These are phyloP conservation scores for Populus alba DNA, from an alignment of 345 rosid genomes.

Conservation along the genomic window DNA sequence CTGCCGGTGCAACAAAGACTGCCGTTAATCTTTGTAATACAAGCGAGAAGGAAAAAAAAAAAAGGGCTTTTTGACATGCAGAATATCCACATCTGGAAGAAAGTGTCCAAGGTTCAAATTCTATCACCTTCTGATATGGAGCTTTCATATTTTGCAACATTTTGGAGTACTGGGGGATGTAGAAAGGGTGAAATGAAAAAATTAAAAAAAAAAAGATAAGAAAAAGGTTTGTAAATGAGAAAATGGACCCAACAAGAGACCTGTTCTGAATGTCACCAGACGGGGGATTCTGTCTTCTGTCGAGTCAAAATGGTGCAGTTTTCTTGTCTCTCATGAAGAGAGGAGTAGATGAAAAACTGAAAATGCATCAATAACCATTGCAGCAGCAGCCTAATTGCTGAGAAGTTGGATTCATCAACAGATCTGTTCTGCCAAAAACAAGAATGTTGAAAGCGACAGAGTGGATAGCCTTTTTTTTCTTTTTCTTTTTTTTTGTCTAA, in stretches of 20 bases:
- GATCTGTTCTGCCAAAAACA: too few relatives aligned
- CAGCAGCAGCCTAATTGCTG: too few relatives aligned
- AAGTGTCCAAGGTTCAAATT: neutral
- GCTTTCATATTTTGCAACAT: neutral
- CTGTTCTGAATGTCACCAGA: neutral
- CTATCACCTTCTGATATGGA: neutral
- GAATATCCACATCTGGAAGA: neutral
- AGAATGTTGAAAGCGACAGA: too few relatives aligned
- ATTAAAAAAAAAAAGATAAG: rapidly evolving
- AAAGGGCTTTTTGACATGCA: neutral
- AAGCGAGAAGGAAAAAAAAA: neutral
- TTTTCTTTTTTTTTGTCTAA: too few relatives aligned
- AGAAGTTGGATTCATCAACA: too few relatives aligned
- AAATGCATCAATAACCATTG: too few relatives aligned
- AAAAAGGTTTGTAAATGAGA: neutral
- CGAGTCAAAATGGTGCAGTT: too few relatives aligned
- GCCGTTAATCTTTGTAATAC: neutral
- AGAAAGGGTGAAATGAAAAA: too few relatives aligned
- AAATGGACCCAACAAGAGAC: neutral
- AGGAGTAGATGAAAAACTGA: too few relatives aligned
- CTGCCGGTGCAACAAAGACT: neutral
- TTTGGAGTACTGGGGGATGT: neutral
- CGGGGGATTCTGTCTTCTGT: too few relatives aligned
- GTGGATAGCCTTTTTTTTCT: too few relatives aligned
- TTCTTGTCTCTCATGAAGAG: too few relatives aligned